Evolutionary conservation across 2,329 filamentous ascomycete genomes (phyloP).

Genomic region (Ceratocystis smalleyi): DNA sequence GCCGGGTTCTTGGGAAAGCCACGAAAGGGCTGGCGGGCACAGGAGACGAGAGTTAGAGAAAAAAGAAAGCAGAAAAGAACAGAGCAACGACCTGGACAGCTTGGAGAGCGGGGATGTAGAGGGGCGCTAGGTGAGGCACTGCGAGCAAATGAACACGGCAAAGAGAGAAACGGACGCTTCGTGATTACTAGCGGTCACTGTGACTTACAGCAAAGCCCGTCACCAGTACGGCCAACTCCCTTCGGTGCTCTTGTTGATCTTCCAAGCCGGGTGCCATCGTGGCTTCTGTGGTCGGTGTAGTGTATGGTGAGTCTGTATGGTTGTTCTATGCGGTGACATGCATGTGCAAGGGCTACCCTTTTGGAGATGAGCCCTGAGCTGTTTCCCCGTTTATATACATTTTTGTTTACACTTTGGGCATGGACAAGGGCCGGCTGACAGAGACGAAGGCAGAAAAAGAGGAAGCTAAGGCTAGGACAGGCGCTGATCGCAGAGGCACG

Average conservation of each 20-base stretch:
- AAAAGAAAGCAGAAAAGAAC: background rate
- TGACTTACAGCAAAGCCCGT: conserved; percentile 45
- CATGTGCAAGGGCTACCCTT: background rate
- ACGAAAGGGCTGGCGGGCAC: conserved; percentile 51
- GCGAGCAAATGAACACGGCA: background rate
- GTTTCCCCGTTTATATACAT: too few relatives aligned
- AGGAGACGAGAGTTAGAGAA: conserved; percentile 7
- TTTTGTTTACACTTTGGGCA: too few relatives aligned
- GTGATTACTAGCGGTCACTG: conserved; percentile 4
- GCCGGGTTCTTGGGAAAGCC: conserved; percentile 63
- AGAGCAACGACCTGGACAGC: background rate
- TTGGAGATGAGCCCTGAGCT: too few relatives aligned
- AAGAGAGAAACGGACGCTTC: conserved; percentile 3
- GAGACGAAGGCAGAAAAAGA: too few relatives aligned
- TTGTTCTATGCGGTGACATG: background rate
- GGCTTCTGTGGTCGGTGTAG: background rate
- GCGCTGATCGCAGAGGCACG: too few relatives aligned
- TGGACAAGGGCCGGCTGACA: too few relatives aligned
- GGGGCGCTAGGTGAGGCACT: background rate
- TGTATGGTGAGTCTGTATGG: background rate
- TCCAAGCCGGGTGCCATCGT: conserved; percentile 12
- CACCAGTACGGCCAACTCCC: conserved; percentile 42
- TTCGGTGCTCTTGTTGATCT: conserved; percentile 23
- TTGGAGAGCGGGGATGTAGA: background rate
- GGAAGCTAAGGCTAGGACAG: too few relatives aligned